Conservation (phyloP, 2,329 filamentous ascomycete species). For the Capronia americana region DNA sequence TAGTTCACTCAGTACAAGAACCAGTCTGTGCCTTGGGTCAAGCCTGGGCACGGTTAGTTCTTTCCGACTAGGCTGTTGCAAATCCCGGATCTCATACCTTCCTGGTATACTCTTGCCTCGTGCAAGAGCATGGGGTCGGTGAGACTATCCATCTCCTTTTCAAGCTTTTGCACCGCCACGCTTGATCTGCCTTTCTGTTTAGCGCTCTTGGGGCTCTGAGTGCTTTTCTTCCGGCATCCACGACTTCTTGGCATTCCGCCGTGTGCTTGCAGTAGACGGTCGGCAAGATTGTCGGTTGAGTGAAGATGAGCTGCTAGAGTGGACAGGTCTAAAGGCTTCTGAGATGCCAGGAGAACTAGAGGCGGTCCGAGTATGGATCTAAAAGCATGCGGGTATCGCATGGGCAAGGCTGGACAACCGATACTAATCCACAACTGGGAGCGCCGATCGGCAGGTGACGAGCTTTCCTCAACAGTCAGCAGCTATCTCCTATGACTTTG, state of each 20-base stretch:
- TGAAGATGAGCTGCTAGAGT: neutral
- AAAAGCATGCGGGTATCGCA: neutral
- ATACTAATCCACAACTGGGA: neutral
- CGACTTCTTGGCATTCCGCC: neutral
- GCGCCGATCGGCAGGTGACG: neutral
- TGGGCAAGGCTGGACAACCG: neutral
- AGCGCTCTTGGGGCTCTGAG: no score
- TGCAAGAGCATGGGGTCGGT: slow-evolving; percentile 16
- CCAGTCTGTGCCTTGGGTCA: neutral
- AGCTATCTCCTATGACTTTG: neutral
- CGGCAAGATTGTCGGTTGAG: neutral
- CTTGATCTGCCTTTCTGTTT: slow-evolving; percentile 1
- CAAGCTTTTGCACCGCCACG: slow-evolving; percentile 3
- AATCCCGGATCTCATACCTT: neutral
- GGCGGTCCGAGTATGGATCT: neutral
- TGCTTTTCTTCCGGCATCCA: neutral
- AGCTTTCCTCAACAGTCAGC: neutral
- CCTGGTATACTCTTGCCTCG: slow-evolving; percentile 16
- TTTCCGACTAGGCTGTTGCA: neutral
- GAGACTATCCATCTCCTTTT: slow-evolving; percentile 16
- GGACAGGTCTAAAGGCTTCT: neutral
- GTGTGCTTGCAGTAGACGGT: neutral
- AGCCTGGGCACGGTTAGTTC: neutral
- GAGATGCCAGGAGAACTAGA: neutral
- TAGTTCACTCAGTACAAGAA: neutral